Evolutionary conservation across 2,329 filamentous ascomycete genomes (phyloP).

Genomic region (Truncatella angustata): DNA sequence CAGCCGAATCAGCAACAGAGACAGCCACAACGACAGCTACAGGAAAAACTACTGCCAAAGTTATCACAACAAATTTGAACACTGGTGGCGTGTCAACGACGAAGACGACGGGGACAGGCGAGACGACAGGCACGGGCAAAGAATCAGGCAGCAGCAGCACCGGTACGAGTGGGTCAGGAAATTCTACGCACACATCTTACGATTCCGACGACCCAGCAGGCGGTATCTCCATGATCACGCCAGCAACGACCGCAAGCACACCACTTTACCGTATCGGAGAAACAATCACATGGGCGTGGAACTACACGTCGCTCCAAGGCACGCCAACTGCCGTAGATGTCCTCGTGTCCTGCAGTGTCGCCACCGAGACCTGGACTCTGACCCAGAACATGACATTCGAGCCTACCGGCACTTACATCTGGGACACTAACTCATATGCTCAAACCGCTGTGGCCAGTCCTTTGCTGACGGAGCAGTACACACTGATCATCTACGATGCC

Average conservation of each 20-base stretch:
- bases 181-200: conserved; percentile 37
- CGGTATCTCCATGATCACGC: conserved; percentile 51
- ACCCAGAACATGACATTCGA: conserved; percentile 62
- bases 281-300: conserved; percentile 60
- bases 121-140: conserved; percentile 24
- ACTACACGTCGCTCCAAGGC: conserved; percentile 60
- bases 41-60: conserved; percentile 12
- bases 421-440: conserved; percentile 55
- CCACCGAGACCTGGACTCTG: conserved; percentile 56
- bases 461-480: conserved; percentile 55
- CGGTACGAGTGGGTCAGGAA: conserved; percentile 23
- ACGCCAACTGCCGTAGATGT: conserved; percentile 61
- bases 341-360: conserved; percentile 53
- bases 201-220: conserved; percentile 46
- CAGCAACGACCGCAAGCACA: conserved; percentile 41
- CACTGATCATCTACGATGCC: conserved; percentile 61
- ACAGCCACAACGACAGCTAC: conserved; percentile 17
- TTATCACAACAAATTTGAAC: conserved; percentile 37
- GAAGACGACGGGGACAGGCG: conserved; percentile 18
- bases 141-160: no score
- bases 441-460: conserved; percentile 42
- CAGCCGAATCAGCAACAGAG: conserved; percentile 15
- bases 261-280: conserved; percentile 61
- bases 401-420: conserved; percentile 50
- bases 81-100: conserved; percentile 32